These are phyloP conservation scores for Ulota crispa DNA, from an alignment of 225 moss, liverwort and hornwort species.

Conservation along the genomic window DNA sequence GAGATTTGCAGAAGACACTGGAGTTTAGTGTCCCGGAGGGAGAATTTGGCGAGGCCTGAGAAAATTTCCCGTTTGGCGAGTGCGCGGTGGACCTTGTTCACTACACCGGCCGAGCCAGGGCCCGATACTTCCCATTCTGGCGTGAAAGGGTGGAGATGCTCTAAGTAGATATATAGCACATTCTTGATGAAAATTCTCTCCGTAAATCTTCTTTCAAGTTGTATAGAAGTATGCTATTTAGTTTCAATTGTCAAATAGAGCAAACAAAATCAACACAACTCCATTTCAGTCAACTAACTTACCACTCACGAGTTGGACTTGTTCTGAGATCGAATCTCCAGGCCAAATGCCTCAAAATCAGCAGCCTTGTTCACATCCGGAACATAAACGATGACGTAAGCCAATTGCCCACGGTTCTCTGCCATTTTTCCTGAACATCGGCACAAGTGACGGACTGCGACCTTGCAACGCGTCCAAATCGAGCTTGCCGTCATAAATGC, in stretches of 20 bases:
- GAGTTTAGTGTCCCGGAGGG: no score
- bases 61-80: no score
- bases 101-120: no score
- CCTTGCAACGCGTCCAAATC: not conserved
- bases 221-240: no score
- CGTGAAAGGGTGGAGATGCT: no score
- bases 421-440: constrained; percentile 29
- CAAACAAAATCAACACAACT: not conserved
- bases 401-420: constrained; percentile 36
- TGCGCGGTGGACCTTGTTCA: no score
- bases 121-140: no score
- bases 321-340: constrained; percentile 55
- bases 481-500: no score
- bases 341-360: constrained; percentile 77
- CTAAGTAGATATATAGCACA: not conserved
- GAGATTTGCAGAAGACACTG: no score
- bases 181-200: no score
- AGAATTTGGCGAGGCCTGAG: no score
- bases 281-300: not conserved
- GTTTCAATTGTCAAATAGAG: not conserved
- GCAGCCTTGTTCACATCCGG: constrained; percentile 65
- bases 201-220: not conserved
- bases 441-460: not conserved
- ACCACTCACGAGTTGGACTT: constrained; percentile 38
- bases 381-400: constrained; percentile 68